Evolutionary conservation across 2,329 filamentous ascomycete genomes (phyloP).

Genomic region (Shiraia bambusicola): DNA sequence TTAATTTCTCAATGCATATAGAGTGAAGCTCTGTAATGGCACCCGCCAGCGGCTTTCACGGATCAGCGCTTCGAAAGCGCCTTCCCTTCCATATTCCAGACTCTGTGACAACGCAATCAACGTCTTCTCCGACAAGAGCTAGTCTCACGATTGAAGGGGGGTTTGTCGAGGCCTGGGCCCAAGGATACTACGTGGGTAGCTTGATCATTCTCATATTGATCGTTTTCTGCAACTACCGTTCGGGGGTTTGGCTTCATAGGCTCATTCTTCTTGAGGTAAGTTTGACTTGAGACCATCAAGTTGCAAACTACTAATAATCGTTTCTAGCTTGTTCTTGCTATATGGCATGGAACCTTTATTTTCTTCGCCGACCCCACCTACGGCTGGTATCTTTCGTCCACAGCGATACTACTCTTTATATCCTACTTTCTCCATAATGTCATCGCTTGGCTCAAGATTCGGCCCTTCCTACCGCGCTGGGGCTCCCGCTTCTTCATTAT

Average conservation of each 20-base stretch:
- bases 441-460: constrained; percentile 40
- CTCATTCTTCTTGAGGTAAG: constrained; percentile 39
- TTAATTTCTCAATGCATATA: background rate
- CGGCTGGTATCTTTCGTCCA: constrained; percentile 39
- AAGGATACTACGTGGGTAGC: constrained; percentile 41
- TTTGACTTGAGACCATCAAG: background rate
- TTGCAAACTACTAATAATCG: constrained; percentile 12
- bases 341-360: constrained; percentile 42
- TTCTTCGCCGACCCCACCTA: constrained; percentile 35
- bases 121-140: constrained; percentile 29
- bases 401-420: constrained; percentile 39
- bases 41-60: constrained; percentile 14
- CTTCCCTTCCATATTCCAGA: constrained; percentile 17
- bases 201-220: constrained; percentile 39
- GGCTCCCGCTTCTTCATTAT: constrained; percentile 39
- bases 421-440: constrained; percentile 41
- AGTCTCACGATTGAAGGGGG: constrained; percentile 32
- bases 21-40: constrained; percentile 23
- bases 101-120: constrained; percentile 24
- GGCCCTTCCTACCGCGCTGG: constrained; percentile 37
- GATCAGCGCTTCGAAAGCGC: constrained; percentile 20
- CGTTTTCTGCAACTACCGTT: constrained; percentile 42
- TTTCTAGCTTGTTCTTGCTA: constrained; percentile 35
- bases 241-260: constrained; percentile 37
- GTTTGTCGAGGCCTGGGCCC: constrained; percentile 39